These are phyloP conservation scores for Penicillium psychrosexuale DNA, from an alignment of 2,329 filamentous ascomycete species.

Conservation along the genomic window DNA sequence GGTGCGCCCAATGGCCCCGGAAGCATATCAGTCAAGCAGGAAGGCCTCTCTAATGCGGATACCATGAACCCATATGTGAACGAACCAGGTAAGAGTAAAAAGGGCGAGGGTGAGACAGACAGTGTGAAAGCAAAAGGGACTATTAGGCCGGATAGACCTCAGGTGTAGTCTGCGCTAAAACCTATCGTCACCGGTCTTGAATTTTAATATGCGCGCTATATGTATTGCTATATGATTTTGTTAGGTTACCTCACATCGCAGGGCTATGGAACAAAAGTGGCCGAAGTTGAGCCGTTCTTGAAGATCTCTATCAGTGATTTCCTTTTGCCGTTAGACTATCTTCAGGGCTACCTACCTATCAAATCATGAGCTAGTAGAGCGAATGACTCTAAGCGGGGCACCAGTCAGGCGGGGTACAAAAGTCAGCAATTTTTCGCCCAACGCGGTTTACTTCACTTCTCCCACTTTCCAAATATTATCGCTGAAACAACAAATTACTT, in stretches of 20 bases:
- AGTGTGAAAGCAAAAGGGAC: slow-evolving; percentile 54
- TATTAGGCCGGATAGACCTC: slow-evolving; percentile 38
- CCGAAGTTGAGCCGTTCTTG: no score
- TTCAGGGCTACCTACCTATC: neutral
- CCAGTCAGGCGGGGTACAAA: slow-evolving; percentile 14
- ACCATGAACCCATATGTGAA: slow-evolving; percentile 50
- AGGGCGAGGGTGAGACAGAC: slow-evolving; percentile 55
- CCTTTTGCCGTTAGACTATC: neutral
- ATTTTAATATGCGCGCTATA: neutral
- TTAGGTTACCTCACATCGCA: neutral
- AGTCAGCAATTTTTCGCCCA: slow-evolving; percentile 8
- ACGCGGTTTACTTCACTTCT: neutral
- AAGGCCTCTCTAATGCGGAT: slow-evolving; percentile 51
- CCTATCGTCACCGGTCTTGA: neutral
- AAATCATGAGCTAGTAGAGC: neutral
- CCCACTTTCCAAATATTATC: neutral
- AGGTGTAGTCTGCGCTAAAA: neutral
- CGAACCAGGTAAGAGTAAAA: slow-evolving; percentile 51
- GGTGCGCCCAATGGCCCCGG: neutral
- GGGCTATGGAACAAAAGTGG: neutral
- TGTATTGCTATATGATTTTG: neutral
- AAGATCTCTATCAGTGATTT: neutral
- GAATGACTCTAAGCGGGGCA: slow-evolving; percentile 4
- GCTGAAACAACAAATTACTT: neutral
- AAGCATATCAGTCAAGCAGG: slow-evolving; percentile 51